Base-by-base conservation (phyloP, 768 basidiomycete species). In the Obba rivulosa region DNA sequence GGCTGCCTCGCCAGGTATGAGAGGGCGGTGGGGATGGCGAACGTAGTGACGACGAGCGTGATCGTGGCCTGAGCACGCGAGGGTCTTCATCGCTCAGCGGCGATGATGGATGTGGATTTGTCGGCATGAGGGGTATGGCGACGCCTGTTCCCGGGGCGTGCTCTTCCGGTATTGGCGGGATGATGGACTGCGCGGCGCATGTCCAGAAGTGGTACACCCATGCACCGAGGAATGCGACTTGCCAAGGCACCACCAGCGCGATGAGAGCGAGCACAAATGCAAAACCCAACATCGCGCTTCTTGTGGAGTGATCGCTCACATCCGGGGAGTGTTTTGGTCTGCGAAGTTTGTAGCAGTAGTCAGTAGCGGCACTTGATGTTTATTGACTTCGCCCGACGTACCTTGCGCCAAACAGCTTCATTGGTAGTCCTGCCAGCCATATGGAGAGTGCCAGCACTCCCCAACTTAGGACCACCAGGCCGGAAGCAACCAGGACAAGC, bases 211-310 rank as follows among this genome's bases (percentile, higher is more conserved):
- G 90, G 43, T 87, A 79, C n/a, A 83, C 51, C 82, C 89, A 90
- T 55, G 83, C 83, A 17, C 88, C 83, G 20, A 95, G 74, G 66
- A 87, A 93, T 4, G 87, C 92, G 9, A 94, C 87, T 66, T 96
- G 93, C 81, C 90, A 92, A 0, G 93, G 93, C n/a, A 94, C 72
- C 45, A 92, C 68, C 34, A 88, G 54, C 50, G 85, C 77, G 34
- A 93, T 82, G n/a, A 84, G 67, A 14, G 76, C 53, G 43, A 84
- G 73, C 28, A 93, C 75, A 17, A 85, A 42, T 7, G 61, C 54
- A 63, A 91, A 77, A 5, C 86, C 85, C 5, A 81, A 36, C 21
- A 83, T 23, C 3, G 77, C 79, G 57, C 72, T 71, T 51, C 73
- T 69, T 25, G 69, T 71, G 41, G 77, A 65, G 21, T 71, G 64